phyloP scores from a whole-genome alignment of 2,329 filamentous ascomycete species.

The Ceratocystis lukuohia region DNA sequence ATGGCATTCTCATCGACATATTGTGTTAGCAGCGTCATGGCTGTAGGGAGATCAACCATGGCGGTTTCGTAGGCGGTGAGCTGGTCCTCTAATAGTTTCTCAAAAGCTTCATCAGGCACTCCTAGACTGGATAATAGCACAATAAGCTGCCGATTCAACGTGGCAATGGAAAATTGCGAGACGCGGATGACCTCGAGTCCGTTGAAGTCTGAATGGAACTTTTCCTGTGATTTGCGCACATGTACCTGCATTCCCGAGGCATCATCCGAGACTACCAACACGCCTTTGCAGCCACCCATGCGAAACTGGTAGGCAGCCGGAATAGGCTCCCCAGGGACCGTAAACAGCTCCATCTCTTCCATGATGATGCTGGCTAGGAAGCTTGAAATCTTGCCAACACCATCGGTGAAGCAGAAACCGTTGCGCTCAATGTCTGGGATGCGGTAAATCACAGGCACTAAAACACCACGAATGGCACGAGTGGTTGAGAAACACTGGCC shows the following conservation, averaged over 20 bases:
- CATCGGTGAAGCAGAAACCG: constrained; percentile 70
- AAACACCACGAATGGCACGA: constrained; percentile 52
- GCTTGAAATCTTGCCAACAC: constrained; percentile 80
- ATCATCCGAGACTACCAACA: constrained; percentile 62
- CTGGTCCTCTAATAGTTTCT: constrained; percentile 52
- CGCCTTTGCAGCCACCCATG: constrained; percentile 82
- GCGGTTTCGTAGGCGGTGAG: constrained; percentile 55
- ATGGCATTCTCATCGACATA: constrained; percentile 78
- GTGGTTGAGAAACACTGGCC: constrained; percentile 97
- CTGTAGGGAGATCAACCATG: constrained; percentile 50
- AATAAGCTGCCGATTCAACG: constrained; percentile 83
- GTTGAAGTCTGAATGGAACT: constrained; percentile 60
- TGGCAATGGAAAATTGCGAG: constrained; percentile 62
- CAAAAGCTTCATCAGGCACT: constrained; percentile 53
- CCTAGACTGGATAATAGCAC: constrained; percentile 68
- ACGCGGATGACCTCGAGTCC: constrained; percentile 75
- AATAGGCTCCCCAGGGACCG: constrained; percentile 24
- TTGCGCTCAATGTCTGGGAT: constrained; percentile 61
- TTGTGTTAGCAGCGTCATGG: constrained; percentile 53
- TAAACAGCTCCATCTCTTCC: constrained; percentile 47
- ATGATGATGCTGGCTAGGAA: constrained; percentile 63
- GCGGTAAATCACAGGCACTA: constrained; percentile 42
- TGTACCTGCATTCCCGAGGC: constrained; percentile 55
- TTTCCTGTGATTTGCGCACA: constrained; percentile 73
- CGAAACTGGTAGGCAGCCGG: constrained; percentile 88